Base-by-base conservation (phyloP, 495 filamentous ascomycete species). In the Pyrenopolyporus hunteri region DNA sequence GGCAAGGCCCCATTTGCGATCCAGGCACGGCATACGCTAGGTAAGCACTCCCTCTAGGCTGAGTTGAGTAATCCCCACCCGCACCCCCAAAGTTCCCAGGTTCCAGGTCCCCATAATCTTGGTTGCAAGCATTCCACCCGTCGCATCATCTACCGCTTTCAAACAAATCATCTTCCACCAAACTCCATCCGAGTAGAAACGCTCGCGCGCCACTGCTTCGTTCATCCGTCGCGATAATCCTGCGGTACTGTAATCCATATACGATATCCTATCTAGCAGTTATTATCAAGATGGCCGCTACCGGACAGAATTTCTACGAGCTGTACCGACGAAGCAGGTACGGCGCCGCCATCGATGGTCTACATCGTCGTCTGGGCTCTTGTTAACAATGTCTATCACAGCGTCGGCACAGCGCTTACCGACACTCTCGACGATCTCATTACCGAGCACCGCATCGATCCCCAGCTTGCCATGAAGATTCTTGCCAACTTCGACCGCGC, bases 381-480 rank as follows among this genome's bases (percentile, higher is more conserved):
- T 43, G 40, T 61, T 73, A 48, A 68, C 48, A 63, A 58, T 35
- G 32, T 40, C 40, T 19, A 40, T 44, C 35, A 36, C 76, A 98
- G 95, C 75, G 87, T 99, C 73, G 94, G 94, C 47, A 80, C 89
- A 63, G 85, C 93, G 22, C 83, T 99, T 64, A 96, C 92, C 45
- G 95, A 99, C 78, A 94, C 93, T 20, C 91, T 99, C 52, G 95
- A 99, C 75, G 90, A 96, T 57, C 78, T 98, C 60, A 97, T 99
- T 76, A 92, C 89, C 68, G 87, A 90, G 51, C 88, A 91, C 56
- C 87, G 89, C 33, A 97, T 99, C 74, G 92, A 97, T 76, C 95
- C 95, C 14, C 95, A 99, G 76, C 86, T 98, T 31, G 95, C 95
- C 25, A 97, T 97, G 91, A 96, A 96, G 82, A 90, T 99, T 49